These are phyloP conservation scores for Trypanosoma avium DNA, from an alignment of 208 protist species.

Conservation along the genomic window DNA sequence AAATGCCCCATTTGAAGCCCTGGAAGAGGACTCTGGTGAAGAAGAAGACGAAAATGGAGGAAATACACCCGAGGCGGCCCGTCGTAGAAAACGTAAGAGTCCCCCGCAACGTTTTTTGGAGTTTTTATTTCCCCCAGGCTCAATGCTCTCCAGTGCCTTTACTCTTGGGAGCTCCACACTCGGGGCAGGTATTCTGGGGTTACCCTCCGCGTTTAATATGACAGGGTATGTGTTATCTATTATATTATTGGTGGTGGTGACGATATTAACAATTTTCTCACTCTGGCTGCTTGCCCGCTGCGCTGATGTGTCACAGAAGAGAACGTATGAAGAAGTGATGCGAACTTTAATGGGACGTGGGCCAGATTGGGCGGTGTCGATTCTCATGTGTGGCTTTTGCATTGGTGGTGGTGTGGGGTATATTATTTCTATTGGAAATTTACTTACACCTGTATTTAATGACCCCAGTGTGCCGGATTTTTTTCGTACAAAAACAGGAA, in stretches of 20 bases:
- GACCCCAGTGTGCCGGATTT: slow-evolving; percentile 29
- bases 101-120: neutral
- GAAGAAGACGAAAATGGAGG: neutral
- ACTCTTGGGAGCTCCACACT: slow-evolving; percentile 20
- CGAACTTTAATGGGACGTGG: slow-evolving; percentile 30
- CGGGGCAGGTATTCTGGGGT: slow-evolving; percentile 23
- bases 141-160: slow-evolving; percentile 18
- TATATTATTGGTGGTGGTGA: slow-evolving; percentile 15
- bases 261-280: slow-evolving; percentile 20
- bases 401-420: slow-evolving; percentile 13
- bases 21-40: neutral
- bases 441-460: slow-evolving; percentile 2
- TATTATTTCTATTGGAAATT: slow-evolving; percentile 12
- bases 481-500: slow-evolving; percentile 34
- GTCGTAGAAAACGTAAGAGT: neutral
- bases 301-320: slow-evolving; percentile 1
- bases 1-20: neutral
- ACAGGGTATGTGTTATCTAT: slow-evolving; percentile 13
- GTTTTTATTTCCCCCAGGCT: slow-evolving; percentile 16
- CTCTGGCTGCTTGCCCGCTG: slow-evolving; percentile 18
- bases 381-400: slow-evolving; percentile 40
- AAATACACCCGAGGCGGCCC: neutral
- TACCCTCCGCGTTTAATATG: slow-evolving; percentile 22
- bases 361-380: slow-evolving; percentile 24
- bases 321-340: slow-evolving; percentile 16